Percentiles rank a stretch among this genome's conserved stretches.
phyloP scores from a whole-genome alignment of 2,329 filamentous ascomycete species.

The Penicillium vulpinum region DNA sequence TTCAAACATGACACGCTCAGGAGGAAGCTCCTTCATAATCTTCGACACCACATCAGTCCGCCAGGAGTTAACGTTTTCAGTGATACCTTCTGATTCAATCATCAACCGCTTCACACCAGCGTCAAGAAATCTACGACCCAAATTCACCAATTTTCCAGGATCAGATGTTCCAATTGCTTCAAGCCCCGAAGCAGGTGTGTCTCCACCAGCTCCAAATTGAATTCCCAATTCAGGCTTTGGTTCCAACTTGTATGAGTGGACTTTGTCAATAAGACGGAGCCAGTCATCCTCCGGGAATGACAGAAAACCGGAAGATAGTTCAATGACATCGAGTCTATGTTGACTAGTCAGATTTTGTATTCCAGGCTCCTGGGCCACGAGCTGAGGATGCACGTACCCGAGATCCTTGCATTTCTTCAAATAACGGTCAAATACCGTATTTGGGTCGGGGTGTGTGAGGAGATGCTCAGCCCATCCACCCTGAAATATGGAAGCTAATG shows the following conservation, averaged over 20 bases:
- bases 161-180: conserved; percentile 53
- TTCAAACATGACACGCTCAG: conserved; percentile 60
- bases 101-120: conserved; percentile 57
- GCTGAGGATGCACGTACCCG: conserved; percentile 33
- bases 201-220: conserved; percentile 59
- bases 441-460: conserved; percentile 50
- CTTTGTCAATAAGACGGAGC: conserved; percentile 53
- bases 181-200: conserved; percentile 51
- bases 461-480: conserved; percentile 58
- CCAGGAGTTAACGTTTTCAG: conserved; percentile 57
- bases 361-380: neutral
- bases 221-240: conserved; percentile 59
- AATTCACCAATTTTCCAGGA: conserved; percentile 50
- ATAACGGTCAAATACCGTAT: conserved; percentile 52
- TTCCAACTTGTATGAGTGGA: conserved; percentile 50
- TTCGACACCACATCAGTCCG: conserved; percentile 56
- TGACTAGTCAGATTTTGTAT: conserved; percentile 1
- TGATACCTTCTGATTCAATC: conserved; percentile 62
- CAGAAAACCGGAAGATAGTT: conserved; percentile 56
- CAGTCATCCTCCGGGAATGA: conserved; percentile 57
- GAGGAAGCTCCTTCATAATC: conserved; percentile 53
- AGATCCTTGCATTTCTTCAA: conserved; percentile 54
- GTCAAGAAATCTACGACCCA: conserved; percentile 53
- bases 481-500: conserved; percentile 23
- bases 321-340: conserved; percentile 55